These are phyloP conservation scores for Periconia digitata DNA, from an alignment of 2,329 filamentous ascomycete species.

Conservation along the genomic window DNA sequence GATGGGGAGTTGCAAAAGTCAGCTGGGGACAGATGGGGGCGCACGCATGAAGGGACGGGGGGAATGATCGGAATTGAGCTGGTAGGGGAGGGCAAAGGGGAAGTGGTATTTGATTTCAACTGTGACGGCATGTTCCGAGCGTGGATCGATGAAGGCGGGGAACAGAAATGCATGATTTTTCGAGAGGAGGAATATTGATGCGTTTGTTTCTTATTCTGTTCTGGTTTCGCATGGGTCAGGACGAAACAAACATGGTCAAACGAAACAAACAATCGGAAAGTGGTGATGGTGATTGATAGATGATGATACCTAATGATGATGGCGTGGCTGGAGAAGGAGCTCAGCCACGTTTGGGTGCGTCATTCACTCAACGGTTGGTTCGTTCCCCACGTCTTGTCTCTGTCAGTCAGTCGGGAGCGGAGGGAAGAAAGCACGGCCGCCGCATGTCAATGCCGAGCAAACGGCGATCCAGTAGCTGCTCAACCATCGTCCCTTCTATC, in stretches of 20 bases:
- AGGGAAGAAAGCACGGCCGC: no score
- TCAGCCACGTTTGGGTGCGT: background rate
- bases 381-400: no score
- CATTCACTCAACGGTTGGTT: background rate
- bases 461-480: no score
- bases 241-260: no score
- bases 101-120: slow-evolving; percentile 77
- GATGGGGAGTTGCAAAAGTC: slow-evolving; percentile 73
- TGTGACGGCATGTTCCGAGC: slow-evolving; percentile 87
- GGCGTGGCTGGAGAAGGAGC: background rate
- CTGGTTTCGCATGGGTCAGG: no score
- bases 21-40: slow-evolving; percentile 72
- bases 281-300: no score
- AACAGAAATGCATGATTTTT: slow-evolving; percentile 61
- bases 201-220: background rate
- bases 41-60: slow-evolving; percentile 76
- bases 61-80: slow-evolving; percentile 83
- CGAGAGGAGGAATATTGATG: slow-evolving; percentile 42
- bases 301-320: background rate
- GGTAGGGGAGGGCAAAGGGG: slow-evolving; percentile 49
- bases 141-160: slow-evolving; percentile 67
- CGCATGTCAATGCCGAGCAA: no score
- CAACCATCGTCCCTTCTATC: no score
- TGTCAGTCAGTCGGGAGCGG: no score
- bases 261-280: no score